Evolutionary conservation across 2,329 filamentous ascomycete genomes (phyloP), one percentile per base, ranked within the genome.

Genomic region (Dissoconium aciculare): DNA sequence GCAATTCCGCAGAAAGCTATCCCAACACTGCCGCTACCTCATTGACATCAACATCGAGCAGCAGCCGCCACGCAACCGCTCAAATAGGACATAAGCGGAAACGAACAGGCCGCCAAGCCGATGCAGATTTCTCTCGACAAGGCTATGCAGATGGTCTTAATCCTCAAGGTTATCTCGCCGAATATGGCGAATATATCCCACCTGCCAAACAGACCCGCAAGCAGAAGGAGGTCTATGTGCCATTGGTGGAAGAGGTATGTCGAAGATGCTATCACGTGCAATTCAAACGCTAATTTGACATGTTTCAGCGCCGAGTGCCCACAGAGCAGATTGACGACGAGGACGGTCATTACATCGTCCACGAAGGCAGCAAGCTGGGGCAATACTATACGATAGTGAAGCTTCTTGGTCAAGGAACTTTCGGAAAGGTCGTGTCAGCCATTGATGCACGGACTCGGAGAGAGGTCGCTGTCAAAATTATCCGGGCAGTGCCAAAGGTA

Each of bases 361-460:
- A 80, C 2, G 79, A 85, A 16, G 82, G 93, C 44, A 78, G 79
- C 8, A 73, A 81, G 36, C 63, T 98, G 31, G 93, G 89, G 10
- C 75, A 89, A 26, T 70, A 83, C 70, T 98, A 95, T 56, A 74
- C 80, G 60, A 87, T 98, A 45, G 66, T 78, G 38, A 84, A 83
- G 45, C 67, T 95, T 15, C 75, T 98, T 9, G 89, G 89, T 13
- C 89, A 98, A 59, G 89, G 89, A 40, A 98, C 89, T 0, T 98
- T 98, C 53, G 89, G 89, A 51, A 98, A 98, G 57, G 89, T 98
- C 11, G 89, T 98, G 11, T 79, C 94, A 56, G 89, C 89, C 31
- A 76, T 72, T 45, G 89, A 98, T 53, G 72, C 72, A 37, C 70
- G 71, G 46, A 75, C 74, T 40, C 77, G 77, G 37, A 69, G 68